Percentiles rank a stretch among this genome's conserved stretches.
Conservation (phyloP, 2,329 filamentous ascomycete genomes). For the Colletotrichum tropicicola region DNA sequence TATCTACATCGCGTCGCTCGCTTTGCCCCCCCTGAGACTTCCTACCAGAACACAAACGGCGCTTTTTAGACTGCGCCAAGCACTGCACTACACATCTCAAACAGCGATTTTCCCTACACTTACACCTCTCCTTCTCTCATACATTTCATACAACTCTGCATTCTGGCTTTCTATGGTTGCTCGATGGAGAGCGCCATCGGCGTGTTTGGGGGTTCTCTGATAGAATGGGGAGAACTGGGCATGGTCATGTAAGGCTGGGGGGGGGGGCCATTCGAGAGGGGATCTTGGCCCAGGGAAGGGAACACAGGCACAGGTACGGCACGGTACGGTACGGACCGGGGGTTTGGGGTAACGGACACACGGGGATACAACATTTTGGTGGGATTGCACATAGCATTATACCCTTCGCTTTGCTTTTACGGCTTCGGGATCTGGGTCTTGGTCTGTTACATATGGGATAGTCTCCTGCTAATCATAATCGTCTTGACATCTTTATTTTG, state of each 20-base stretch:
- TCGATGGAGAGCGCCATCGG: neutral
- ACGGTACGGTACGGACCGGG: neutral
- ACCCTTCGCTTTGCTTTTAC: conserved; percentile 29
- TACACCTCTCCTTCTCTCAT: neutral
- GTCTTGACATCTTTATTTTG: conserved; percentile 17
- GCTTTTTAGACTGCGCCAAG: neutral
- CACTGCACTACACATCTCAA: too few species aligned
- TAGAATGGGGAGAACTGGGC: conserved; percentile 1
- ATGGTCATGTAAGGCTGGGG: neutral
- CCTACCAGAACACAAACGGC: too few species aligned
- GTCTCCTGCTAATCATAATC: conserved; percentile 32
- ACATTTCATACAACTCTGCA: conserved; percentile 20
- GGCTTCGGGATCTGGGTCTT: conserved; percentile 22
- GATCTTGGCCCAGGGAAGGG: neutral
- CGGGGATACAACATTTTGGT: conserved; percentile 20
- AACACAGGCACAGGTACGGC: neutral
- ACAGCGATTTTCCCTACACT: too few species aligned
- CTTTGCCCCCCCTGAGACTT: too few species aligned
- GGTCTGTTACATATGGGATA: conserved; percentile 29
- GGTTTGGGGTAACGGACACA: neutral
- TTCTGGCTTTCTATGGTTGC: conserved; percentile 4
- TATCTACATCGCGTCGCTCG: neutral
- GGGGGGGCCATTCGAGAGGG: neutral
- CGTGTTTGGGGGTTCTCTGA: neutral
- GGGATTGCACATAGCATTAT: conserved; percentile 33